phyloP scores from a whole-genome alignment of 208 protist genomes.

The Acanthamoeba triangularis region DNA sequence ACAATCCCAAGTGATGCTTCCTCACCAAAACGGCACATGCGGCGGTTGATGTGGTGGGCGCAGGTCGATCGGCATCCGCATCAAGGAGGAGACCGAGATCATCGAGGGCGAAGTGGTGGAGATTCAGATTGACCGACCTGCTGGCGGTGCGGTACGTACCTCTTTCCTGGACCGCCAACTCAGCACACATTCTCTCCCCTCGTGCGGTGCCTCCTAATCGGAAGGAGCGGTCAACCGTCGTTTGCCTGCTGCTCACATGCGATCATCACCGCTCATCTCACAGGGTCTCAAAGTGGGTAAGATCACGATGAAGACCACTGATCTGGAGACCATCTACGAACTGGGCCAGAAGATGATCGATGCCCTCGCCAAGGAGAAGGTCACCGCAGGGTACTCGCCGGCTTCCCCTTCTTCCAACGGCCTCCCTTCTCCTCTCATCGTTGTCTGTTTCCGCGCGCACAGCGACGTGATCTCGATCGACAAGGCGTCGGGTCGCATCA shows the following conservation, averaged over 20 bases:
- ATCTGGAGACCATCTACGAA: conserved; percentile 99
- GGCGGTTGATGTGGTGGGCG: conserved; percentile 79
- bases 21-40: not conserved
- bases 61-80: conserved; percentile 99
- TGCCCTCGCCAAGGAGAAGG: conserved; percentile 99
- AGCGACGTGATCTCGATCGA: conserved; percentile 99
- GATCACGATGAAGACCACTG: conserved; percentile 99
- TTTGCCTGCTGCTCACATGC: not conserved
- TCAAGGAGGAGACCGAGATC: conserved; percentile 99
- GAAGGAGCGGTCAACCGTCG: not conserved
- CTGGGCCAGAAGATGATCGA: conserved; percentile 99
- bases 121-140: conserved; percentile 98
- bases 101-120: conserved; percentile 99
- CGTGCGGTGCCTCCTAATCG: no score
- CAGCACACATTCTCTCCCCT: no score
- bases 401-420: not conserved
- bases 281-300: conserved; percentile 96
- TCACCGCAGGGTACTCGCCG: conserved; percentile 93
- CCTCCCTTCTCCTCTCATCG: not conserved
- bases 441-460: not conserved
- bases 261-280: not conserved
- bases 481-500: conserved; percentile 99
- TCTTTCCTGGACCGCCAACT: not conserved
- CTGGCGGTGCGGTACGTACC: conserved; percentile 86
- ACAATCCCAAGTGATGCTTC: no score